Conservation (phyloP, 2,329 filamentous ascomycete genomes). For the Elsinoe batatas region DNA sequence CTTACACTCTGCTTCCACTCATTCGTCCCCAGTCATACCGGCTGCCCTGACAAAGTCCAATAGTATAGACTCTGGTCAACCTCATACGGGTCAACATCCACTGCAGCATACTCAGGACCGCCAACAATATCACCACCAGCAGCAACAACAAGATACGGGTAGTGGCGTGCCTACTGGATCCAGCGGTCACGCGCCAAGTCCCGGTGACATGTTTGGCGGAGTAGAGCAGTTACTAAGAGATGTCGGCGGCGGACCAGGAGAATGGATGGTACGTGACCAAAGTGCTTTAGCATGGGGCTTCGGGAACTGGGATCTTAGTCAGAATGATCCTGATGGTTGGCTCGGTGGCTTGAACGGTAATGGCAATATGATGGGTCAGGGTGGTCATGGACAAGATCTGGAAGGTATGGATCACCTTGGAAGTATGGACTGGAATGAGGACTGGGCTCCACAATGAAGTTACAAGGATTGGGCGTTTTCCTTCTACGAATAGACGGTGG, state of each 20-base stretch:
- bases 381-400: neutral
- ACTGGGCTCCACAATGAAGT: neutral
- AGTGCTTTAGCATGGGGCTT: slow-evolving; percentile 51
- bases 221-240: slow-evolving; percentile 53
- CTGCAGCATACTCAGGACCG: neutral
- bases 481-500: too few species aligned
- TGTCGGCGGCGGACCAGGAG: slow-evolving; percentile 24
- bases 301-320: slow-evolving; percentile 46
- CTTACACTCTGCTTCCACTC: slow-evolving; percentile 4
- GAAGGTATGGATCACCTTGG: neutral
- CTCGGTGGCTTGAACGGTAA: neutral
- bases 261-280: slow-evolving; percentile 52
- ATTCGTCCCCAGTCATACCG: neutral
- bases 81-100: neutral
- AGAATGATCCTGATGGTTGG: neutral
- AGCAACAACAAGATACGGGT: slow-evolving; percentile 16
- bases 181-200: slow-evolving; percentile 22
- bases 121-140: slow-evolving; percentile 19
- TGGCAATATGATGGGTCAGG: neutral
- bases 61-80: neutral
- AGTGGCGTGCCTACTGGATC: slow-evolving; percentile 20
- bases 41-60: neutral
- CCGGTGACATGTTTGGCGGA: slow-evolving; percentile 48
- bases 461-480: too few species aligned
- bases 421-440: neutral